phyloP scores from a whole-genome alignment of 495 filamentous ascomycete genomes.

The Aspergillus saccharolyticus region DNA sequence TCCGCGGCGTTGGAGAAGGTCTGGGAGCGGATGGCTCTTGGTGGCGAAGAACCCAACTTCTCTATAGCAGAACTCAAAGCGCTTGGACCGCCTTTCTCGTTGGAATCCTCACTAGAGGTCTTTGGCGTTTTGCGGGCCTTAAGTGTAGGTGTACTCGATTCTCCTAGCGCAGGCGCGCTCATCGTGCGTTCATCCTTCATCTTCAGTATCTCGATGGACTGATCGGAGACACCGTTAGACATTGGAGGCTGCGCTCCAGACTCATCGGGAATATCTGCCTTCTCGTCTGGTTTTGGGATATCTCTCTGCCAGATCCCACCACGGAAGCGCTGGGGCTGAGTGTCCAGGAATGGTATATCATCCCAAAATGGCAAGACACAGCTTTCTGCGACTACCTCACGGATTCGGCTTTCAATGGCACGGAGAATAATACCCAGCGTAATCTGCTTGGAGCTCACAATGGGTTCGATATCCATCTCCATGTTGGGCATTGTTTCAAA shows the following conservation, averaged over 20 bases:
- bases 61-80: constrained; percentile 40
- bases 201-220: constrained; percentile 30
- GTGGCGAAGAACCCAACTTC: constrained; percentile 36
- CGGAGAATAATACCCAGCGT: constrained; percentile 88
- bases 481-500: constrained; percentile 90
- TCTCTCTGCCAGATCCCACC: constrained; percentile 85
- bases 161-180: constrained; percentile 46
- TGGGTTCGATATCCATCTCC: constrained; percentile 86
- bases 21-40: constrained; percentile 54
- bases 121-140: constrained; percentile 32
- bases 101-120: constrained; percentile 25
- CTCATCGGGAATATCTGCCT: constrained; percentile 53
- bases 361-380: constrained; percentile 95
- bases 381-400: constrained; percentile 88
- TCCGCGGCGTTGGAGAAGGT: constrained; percentile 61
- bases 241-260: constrained; percentile 47
- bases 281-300: constrained; percentile 38
- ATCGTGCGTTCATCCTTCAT: constrained; percentile 55
- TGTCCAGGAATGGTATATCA: constrained; percentile 84
- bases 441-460: constrained; percentile 91
- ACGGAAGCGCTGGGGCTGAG: constrained; percentile 66
- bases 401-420: constrained; percentile 89
- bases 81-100: constrained; percentile 17
- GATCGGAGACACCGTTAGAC: constrained; percentile 28
- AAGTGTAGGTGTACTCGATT: constrained; percentile 23